Conservation (phyloP, 2,329 filamentous ascomycete genomes). For the Lomentospora prolificans region DNA sequence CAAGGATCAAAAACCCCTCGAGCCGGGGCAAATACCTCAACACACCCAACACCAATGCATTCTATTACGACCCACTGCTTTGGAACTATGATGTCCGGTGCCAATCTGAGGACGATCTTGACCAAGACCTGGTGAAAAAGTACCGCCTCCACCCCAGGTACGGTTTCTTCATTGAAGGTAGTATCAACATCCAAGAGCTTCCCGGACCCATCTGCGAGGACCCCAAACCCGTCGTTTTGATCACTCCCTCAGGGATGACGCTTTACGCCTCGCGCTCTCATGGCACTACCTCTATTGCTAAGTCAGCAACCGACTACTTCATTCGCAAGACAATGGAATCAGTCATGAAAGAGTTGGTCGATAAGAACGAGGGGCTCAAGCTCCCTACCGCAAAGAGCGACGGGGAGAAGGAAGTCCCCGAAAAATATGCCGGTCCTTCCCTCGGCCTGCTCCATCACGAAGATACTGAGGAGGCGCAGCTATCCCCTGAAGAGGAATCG, state of each 20-base stretch:
- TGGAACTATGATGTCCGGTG: slow-evolving; percentile 42
- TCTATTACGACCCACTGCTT: slow-evolving; percentile 45
- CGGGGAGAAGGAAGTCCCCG: slow-evolving; percentile 5
- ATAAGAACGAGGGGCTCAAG: slow-evolving; percentile 21
- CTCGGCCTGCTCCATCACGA: slow-evolving; percentile 6
- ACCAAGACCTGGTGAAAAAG: slow-evolving; percentile 37
- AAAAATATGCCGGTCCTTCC: slow-evolving; percentile 9
- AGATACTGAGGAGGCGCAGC: background rate
- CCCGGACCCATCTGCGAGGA: slow-evolving; percentile 31
- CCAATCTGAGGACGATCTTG: slow-evolving; percentile 38
- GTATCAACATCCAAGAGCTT: slow-evolving; percentile 32
- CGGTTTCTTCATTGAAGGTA: slow-evolving; percentile 40
- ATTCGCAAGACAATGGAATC: slow-evolving; percentile 24
- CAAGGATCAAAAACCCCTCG: slow-evolving; percentile 40
- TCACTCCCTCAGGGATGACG: slow-evolving; percentile 36
- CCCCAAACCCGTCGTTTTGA: slow-evolving; percentile 37
- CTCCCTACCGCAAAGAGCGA: slow-evolving; percentile 17
- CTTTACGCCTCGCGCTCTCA: slow-evolving; percentile 38
- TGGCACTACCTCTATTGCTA: slow-evolving; percentile 24
- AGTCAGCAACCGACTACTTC: slow-evolving; percentile 23
- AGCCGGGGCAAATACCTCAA: slow-evolving; percentile 44
- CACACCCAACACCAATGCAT: slow-evolving; percentile 41
- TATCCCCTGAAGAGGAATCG: background rate
- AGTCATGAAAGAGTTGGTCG: slow-evolving; percentile 28
- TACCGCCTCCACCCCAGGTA: slow-evolving; percentile 42